These are phyloP conservation scores for Gypsophila paniculata DNA, from an alignment of 179 eudicot genomes.

Conservation along the genomic window DNA sequence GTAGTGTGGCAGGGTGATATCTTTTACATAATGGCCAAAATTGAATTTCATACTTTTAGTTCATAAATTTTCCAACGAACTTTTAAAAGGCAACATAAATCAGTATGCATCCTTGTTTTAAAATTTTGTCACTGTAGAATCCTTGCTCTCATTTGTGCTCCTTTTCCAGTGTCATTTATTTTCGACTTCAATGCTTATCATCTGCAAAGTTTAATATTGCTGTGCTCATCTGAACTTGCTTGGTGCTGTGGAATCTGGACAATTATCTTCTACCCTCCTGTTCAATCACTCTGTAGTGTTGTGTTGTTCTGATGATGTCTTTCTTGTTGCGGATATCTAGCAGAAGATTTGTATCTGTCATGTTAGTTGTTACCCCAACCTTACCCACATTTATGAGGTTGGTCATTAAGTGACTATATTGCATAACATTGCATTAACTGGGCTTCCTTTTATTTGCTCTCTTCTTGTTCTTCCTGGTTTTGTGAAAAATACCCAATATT, in stretches of 20 bases:
- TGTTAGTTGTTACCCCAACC: neutral
- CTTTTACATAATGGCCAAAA: no score
- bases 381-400: neutral
- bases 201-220: neutral
- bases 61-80: neutral
- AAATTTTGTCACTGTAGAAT: neutral
- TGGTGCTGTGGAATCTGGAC: neutral
- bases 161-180: neutral
- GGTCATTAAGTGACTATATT: no score
- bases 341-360: neutral
- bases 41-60: neutral
- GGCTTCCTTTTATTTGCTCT: neutral
- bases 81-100: neutral
- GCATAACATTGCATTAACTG: neutral
- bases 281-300: neutral
- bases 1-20: no score
- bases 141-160: neutral
- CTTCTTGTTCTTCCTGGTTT: neutral
- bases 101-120: neutral
- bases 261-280: no score
- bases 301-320: neutral
- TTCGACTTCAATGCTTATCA: neutral
- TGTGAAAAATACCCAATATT: neutral
- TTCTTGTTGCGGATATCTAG: neutral
- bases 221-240: neutral